Conservation (phyloP, 345 rosid species). For the Brassica nigra region DNA sequence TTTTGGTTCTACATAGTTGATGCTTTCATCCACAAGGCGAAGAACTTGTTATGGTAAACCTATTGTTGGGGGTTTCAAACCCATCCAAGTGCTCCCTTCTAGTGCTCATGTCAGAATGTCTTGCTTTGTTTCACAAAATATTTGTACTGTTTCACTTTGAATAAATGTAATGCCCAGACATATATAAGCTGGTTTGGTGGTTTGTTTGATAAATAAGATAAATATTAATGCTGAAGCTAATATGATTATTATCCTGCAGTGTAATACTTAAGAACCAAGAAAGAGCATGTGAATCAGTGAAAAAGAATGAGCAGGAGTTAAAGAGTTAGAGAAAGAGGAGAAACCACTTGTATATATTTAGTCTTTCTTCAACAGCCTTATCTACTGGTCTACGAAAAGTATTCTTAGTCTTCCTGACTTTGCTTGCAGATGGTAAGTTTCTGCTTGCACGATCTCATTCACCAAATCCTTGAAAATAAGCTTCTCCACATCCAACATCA, state of each 20-base stretch:
- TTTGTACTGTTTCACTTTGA: not conserved
- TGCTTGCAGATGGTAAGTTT: constrained; percentile 41
- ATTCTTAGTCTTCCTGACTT: constrained; percentile 55
- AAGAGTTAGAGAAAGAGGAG: constrained; percentile 6
- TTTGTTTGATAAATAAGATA: too few species aligned
- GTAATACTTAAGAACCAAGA: too few species aligned
- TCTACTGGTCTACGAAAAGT: constrained; percentile 56
- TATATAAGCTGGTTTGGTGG: not conserved
- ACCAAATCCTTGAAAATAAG: constrained; percentile 79
- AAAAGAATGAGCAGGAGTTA: too few species aligned
- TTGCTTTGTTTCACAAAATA: not conserved
- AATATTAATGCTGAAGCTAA: too few species aligned
- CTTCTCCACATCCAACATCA: constrained; percentile 72
- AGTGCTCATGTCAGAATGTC: not conserved
- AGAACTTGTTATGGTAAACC: not conserved
- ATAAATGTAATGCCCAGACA: not conserved
- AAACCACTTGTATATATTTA: constrained; percentile 15
- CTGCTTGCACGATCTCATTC: constrained; percentile 64
- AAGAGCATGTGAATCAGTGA: too few species aligned
- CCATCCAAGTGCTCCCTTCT: not conserved
- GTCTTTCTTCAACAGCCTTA: constrained; percentile 15
- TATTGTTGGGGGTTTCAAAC: not conserved
- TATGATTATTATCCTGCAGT: too few species aligned
- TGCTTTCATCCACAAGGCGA: not conserved
- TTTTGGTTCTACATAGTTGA: not conserved